phyloP scores from a whole-genome alignment of 805 yeast genomes.

The Kurtzmaniella fragi region DNA sequence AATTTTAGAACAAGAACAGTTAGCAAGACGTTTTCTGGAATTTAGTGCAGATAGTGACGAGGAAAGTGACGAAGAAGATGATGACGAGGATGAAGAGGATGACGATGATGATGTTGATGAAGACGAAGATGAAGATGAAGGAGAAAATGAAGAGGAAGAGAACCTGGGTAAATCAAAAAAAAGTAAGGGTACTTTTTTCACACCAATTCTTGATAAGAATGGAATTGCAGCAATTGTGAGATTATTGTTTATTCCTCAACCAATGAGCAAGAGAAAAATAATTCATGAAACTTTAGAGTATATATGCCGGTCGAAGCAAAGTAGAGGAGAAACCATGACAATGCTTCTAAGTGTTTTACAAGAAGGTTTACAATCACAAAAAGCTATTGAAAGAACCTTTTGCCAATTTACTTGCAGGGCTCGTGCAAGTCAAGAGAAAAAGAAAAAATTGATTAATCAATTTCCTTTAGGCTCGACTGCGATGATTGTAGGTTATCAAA shows the following conservation, averaged over 20 bases:
- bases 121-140: conserved; percentile 10
- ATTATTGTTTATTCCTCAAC: conserved; percentile 68
- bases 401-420: conserved; percentile 51
- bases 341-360: conserved; percentile 62
- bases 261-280: conserved; percentile 54
- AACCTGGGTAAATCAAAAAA: background rate
- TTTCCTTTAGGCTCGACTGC: conserved; percentile 65
- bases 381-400: conserved; percentile 58
- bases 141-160: conserved; percentile 7
- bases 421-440: conserved; percentile 8
- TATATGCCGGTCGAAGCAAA: conserved; percentile 72
- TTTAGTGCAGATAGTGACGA: conserved; percentile 11
- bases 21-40: conserved; percentile 34
- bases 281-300: conserved; percentile 62
- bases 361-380: conserved; percentile 66
- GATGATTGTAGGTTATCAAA: conserved; percentile 67
- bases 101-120: conserved; percentile 15
- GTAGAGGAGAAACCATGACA: conserved; percentile 69
- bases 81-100: conserved; percentile 15
- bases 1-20: conserved; percentile 53
- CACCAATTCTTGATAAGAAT: conserved; percentile 67
- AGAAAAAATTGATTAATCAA: conserved; percentile 12
- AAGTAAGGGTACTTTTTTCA: conserved; percentile 40
- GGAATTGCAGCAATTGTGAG: conserved; percentile 74
- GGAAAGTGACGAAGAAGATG: conserved; percentile 19